Conservation (phyloP, 2,329 filamentous ascomycete genomes). For the Phaeosphaeriaceae sp. region DNA sequence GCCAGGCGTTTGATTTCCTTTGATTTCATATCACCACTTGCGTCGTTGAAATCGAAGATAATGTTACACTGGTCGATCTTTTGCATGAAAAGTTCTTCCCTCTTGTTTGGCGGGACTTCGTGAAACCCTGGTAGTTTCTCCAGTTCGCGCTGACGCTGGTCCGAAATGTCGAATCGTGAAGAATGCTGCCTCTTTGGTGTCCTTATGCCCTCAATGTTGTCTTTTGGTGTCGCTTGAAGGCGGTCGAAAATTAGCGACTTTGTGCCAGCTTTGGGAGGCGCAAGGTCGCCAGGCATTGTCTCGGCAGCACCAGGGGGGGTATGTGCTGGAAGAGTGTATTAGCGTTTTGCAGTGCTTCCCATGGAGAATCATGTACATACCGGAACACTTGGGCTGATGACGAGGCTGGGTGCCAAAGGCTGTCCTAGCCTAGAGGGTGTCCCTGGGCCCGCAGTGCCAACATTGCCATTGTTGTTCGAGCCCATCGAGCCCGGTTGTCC, state of each 20-base stretch:
- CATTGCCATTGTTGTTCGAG: constrained; percentile 51
- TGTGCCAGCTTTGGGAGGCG: constrained; percentile 87
- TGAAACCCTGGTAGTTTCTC: constrained; percentile 98
- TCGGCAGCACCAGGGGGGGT: constrained; percentile 89
- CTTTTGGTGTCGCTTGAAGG: constrained; percentile 91
- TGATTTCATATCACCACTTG: constrained; percentile 97
- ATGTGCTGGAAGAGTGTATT: constrained; percentile 68
- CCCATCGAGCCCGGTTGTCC: constrained; percentile 37
- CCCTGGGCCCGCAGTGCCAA: constrained; percentile 54
- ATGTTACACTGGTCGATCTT: constrained; percentile 99
- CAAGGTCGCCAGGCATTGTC: constrained; percentile 97
- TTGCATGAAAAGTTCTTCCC: constrained; percentile 98
- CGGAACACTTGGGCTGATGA: constrained; percentile 93
- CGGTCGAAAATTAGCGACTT: constrained; percentile 90
- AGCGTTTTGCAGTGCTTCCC: constrained; percentile 5
- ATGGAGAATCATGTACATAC: constrained; percentile 29
- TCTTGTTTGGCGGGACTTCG: constrained; percentile 91
- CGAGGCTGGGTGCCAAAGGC: constrained; percentile 79
- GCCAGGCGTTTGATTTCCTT: constrained; percentile 99
- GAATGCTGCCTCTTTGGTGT: constrained; percentile 97
- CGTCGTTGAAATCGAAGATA: constrained; percentile 99
- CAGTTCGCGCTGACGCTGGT: constrained; percentile 84
- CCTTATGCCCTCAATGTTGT: constrained; percentile 91
- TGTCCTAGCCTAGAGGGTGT: constrained; percentile 69
- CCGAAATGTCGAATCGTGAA: constrained; percentile 96